These are phyloP conservation scores for Pseudonectria foliicola DNA, from an alignment of 2,329 filamentous ascomycete species.

Conservation along the genomic window DNA sequence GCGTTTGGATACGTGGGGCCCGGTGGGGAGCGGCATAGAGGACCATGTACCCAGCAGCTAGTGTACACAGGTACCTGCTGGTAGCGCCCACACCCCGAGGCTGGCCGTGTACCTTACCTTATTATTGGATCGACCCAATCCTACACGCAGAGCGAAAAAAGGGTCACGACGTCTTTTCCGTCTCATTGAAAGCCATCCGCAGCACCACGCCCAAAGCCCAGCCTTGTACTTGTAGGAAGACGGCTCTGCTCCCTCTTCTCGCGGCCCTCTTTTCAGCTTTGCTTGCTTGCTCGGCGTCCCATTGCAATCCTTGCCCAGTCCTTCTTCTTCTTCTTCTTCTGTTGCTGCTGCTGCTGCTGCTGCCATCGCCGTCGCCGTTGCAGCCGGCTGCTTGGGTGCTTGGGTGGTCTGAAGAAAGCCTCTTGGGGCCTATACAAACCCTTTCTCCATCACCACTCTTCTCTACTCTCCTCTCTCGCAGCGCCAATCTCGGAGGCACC, in stretches of 20 bases:
- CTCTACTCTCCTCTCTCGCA: too few species aligned
- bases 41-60: too few species aligned
- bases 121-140: slow-evolving; percentile 1
- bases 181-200: slow-evolving; percentile 18
- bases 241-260: too few species aligned
- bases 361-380: slow-evolving; percentile 16
- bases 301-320: slow-evolving; percentile 2
- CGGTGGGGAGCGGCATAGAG: too few species aligned
- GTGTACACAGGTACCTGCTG: too few species aligned
- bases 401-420: slow-evolving; percentile 16
- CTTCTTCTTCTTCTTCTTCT: slow-evolving; percentile 3
- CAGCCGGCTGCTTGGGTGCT: slow-evolving; percentile 15
- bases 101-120: background rate
- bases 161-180: slow-evolving; percentile 18
- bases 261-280: too few species aligned
- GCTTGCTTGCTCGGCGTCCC: too few species aligned
- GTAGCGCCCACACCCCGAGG: background rate
- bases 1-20: too few species aligned
- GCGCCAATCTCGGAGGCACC: background rate
- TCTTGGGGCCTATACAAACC: slow-evolving; percentile 23
- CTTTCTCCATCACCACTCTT: slow-evolving; percentile 9
- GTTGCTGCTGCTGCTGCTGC: slow-evolving; percentile 9
- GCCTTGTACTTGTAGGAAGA: too few species aligned
- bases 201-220: slow-evolving; percentile 6
- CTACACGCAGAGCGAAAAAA: slow-evolving; percentile 21